Base-by-base conservation (phyloP, 805 yeast species). In the Starmerella stigmatis region DNA sequence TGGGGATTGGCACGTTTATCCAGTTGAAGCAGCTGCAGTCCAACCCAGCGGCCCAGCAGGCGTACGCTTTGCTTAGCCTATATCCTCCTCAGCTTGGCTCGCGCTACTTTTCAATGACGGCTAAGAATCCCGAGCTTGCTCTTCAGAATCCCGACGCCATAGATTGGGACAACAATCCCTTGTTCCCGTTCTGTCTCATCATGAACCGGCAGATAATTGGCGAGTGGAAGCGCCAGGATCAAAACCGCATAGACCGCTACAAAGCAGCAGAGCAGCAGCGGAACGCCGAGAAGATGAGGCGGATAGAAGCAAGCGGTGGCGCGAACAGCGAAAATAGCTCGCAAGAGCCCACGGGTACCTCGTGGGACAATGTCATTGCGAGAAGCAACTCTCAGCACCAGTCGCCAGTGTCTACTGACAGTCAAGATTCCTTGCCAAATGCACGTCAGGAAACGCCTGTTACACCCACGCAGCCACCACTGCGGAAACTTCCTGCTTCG, bases 41-140 rank as follows among this genome's bases (percentile, higher is more conserved):
- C 21, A 29, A 23, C 9, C 37, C 32, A 16, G 30, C 50, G 5
- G 50, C 47, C 2, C 32, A 19, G 12, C 29, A 38, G 12, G 52
- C 53, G 12, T 56, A 55, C 45, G 16, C 17, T 13, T 29, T 37
- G 15, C 41, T 56, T 32, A 47, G 50, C 22, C 38, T n/a, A 28
- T 46, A 46, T 25, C 57, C 57, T 5, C 51, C 60, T 2, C 58
- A 56, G 13, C 34, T 56, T 13, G 58, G 58, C 15, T 16, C 50
- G 31, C 51, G 51, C 10, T 56, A 56, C 51, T 56, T 46, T 35
- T 17, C 42, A 5, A 31, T 52, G 44, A 52, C 57, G 3, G 50
- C 55, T 5, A 22, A 31, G 32, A 35, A 41, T 29, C 55, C 55
- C 10, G 42, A 47, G 12, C 42, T 52, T 17, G 50, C 47, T n/a